Base-by-base conservation (phyloP, 2,329 filamentous ascomycete genomes). In the Trichocomaceae sp. region DNA sequence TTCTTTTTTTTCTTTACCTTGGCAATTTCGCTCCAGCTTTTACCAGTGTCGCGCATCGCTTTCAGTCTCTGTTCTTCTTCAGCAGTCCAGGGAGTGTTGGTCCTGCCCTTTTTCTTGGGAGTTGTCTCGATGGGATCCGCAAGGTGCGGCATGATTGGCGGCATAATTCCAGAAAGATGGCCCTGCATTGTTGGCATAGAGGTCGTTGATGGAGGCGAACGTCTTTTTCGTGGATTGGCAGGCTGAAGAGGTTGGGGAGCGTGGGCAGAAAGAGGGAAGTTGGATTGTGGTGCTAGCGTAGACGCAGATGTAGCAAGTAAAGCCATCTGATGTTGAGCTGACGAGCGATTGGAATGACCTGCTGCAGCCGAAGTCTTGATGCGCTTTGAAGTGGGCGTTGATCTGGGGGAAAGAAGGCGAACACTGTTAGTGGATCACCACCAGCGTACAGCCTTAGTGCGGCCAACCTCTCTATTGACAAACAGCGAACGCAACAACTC, bases 21-120 rank as follows among this genome's bases (percentile, higher is more conserved):
- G 63, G 92, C 93, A 67, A 99, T 99, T 66, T 97, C 93, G 48
- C 90, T 95, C 93, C 93, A 99, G 66, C 88, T 96, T 64, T 88
- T 91, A 10, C 92, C 91, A 1, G 86, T 83, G 72, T 97, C 93
- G 65, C 93, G 83, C 90, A 99, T 95, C 62, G 86, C 84, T 78
- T 97, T 97, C 63, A 99, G 77, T 46, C 90, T 80, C 68, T 92
- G 83, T 73, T 99, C 93, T 71, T 99, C 93, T 33, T 88, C 88
- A 2, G 92, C 89, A 1, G 91, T 96, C 93, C 93, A 99, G 0
- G 93, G 93, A 2, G 93, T 99, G 69, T 99, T 99, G n/a, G 93
- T 97, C 58, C 93, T 82, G 65, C 90, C 93, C 77, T 96, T 96
- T 77, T 97, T 99, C 47, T 73, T 72, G 13, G 69, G 68, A 2